Percentiles rank a stretch among this genome's conserved stretches.
Conservation (phyloP, 345 rosid genomes). For the Gossypium anomalum region DNA sequence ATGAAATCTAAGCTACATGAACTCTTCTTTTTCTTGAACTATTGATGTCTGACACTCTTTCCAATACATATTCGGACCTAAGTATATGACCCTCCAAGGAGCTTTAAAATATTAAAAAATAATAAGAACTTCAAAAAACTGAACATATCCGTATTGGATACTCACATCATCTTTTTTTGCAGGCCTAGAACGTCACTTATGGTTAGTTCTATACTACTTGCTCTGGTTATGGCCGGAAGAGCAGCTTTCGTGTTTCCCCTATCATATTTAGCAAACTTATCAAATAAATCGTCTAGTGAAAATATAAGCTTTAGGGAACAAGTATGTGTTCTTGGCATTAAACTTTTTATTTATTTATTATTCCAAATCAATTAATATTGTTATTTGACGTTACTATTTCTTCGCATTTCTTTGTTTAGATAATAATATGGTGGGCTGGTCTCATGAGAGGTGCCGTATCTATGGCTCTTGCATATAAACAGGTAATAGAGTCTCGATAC, state of each 20-base stretch:
- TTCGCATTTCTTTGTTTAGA: constrained; percentile 28
- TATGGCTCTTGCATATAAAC: constrained; percentile 95
- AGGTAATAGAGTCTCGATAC: constrained; percentile 38
- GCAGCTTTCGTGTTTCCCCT: constrained; percentile 97
- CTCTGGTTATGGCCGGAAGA: constrained; percentile 75
- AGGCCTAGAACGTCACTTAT: constrained; percentile 84
- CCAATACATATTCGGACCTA: too few species aligned
- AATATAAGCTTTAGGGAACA: constrained; percentile 73
- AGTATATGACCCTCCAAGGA: background rate
- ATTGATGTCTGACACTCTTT: too few species aligned
- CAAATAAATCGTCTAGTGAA: constrained; percentile 56
- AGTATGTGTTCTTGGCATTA: constrained; percentile 30
- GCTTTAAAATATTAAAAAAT: background rate
- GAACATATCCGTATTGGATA: background rate
- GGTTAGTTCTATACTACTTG: constrained; percentile 74
- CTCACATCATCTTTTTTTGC: constrained; percentile 16
- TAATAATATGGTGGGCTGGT: constrained; percentile 99
- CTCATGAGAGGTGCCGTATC: constrained; percentile 99
- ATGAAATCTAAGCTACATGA: background rate
- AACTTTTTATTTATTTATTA: background rate
- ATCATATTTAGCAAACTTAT: constrained; percentile 76
- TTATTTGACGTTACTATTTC: background rate
- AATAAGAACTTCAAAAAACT: background rate
- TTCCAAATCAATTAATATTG: constrained; percentile 1
- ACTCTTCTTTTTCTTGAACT: background rate